Base-by-base conservation (phyloP, 208 protist species). In the Wallacemonas sp. region DNA sequence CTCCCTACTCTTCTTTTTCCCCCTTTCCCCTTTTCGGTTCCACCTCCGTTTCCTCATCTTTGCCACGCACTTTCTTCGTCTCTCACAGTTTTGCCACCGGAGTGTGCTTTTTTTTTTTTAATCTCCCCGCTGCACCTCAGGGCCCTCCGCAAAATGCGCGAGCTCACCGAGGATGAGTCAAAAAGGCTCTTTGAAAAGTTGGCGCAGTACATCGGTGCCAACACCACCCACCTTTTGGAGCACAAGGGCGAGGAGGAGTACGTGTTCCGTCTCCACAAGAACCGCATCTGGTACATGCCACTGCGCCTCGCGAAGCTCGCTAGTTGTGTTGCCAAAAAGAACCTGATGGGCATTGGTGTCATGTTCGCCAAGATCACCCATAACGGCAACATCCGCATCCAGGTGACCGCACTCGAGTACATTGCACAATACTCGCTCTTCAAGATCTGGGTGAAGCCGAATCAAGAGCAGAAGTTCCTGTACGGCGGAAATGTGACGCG, bases 371-470 rank as follows among this genome's bases (percentile, higher is more conserved):
- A 94, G 78, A 75, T 97, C 13, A 96, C 90, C 0, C 90, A 97
- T 74, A 89, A 89, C 53, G 91, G 87, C 12, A 81, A 93, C 68
- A 75, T 97, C n/a, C 89, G 89, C 33, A 87, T 97, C 36, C 84
- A 93, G 36, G 84, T 97, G 9, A 97, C 93, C 6, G 89, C 89
- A 10, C 76, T 97, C 1, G 89, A 96, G 41, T 93, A 92, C 79
- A 93, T 97, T 66, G 90, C 91, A 0, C 90, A 96, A 68, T 96
- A 95, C 76, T 92, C 91, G 5, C 73, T 93, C 19, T 98, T 98
- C 79, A 99, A 99, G 86, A 93, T 99, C 2, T 99, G 98, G 98
- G 91, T 99, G 30, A 99, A 99, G 76, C 98, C 98, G n/a, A 91
- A 90, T 34, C 94, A 98, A 41, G 99, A 99, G 79, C 94, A 99